A percentile compares a stretch with the other conserved stretches of the same genome.
phyloP scores from a whole-genome alignment of 495 filamentous ascomycete genomes.

The Bacidia rubella region DNA sequence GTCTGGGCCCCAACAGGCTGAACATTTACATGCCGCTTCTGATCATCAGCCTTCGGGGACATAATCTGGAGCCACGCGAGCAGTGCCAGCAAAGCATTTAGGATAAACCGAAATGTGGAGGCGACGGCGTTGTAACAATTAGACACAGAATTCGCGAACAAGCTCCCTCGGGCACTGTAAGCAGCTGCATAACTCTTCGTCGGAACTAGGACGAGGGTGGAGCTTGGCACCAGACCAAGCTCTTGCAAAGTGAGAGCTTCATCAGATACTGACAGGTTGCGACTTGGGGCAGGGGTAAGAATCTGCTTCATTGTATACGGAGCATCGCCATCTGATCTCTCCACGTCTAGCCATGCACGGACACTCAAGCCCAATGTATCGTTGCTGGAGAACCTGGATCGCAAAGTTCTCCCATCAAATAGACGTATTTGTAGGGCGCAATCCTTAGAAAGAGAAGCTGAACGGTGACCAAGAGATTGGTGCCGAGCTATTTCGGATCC shows the following conservation, averaged over 20 bases:
- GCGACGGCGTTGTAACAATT: slow-evolving; percentile 26
- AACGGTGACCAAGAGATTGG: neutral
- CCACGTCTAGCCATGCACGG: slow-evolving; percentile 59
- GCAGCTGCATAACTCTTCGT: slow-evolving; percentile 47
- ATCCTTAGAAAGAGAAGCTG: slow-evolving; percentile 13
- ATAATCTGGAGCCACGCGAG: slow-evolving; percentile 35
- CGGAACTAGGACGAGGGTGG: slow-evolving; percentile 72
- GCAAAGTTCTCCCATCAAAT: slow-evolving; percentile 70
- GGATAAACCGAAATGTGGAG: slow-evolving; percentile 28
- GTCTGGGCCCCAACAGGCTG: neutral
- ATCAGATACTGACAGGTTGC: slow-evolving; percentile 54
- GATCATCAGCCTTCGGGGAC: neutral
- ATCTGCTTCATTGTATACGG: slow-evolving; percentile 81
- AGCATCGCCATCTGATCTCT: slow-evolving; percentile 31
- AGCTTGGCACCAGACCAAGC: slow-evolving; percentile 58
- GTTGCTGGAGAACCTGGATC: slow-evolving; percentile 50
- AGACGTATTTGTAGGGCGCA: slow-evolving; percentile 70
- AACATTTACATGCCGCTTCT: neutral
- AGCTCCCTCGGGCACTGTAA: slow-evolving; percentile 34
- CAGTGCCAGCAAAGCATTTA: slow-evolving; percentile 40
- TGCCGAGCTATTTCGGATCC: neutral
- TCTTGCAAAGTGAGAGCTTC: slow-evolving; percentile 53
- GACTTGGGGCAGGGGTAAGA: slow-evolving; percentile 63
- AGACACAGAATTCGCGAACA: slow-evolving; percentile 32
- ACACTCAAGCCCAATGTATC: slow-evolving; percentile 55